Evolutionary conservation across 176 grass and related monocot genomes (phyloP).

Genomic region (Phragmites australis): DNA sequence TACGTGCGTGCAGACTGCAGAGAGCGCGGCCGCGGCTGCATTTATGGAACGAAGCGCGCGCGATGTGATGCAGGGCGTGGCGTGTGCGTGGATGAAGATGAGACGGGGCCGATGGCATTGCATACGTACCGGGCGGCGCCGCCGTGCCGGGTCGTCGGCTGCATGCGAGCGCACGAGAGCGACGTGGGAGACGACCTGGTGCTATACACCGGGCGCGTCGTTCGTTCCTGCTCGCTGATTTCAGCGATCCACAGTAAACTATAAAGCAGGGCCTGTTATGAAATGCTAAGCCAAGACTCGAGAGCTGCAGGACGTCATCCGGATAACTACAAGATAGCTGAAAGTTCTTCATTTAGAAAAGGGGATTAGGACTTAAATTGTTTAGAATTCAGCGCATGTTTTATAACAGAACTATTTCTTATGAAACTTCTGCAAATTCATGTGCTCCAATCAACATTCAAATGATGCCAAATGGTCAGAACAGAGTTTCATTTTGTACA

Average conservation of each 20-base stretch:
- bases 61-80: neutral
- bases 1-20: neutral
- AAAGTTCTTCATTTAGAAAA: neutral
- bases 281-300: neutral
- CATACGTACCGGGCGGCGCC: neutral
- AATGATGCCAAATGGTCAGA: neutral
- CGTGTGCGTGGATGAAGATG: neutral
- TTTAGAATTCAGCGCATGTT: neutral
- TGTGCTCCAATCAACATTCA: neutral
- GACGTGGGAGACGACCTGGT: constrained; percentile 6
- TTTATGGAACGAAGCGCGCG: neutral
- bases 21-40: neutral
- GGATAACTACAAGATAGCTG: neutral
- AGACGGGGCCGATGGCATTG: constrained; percentile 9
- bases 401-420: neutral
- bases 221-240: neutral
- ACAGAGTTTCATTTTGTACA: neutral
- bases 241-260: neutral
- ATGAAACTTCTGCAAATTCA: neutral
- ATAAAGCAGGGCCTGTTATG: neutral
- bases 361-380: neutral
- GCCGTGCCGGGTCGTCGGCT: constrained; percentile 26
- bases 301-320: neutral
- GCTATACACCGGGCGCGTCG: neutral
- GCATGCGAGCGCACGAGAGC: constrained; percentile 18